Evolutionary conservation across 225 moss, liverwort and hornwort genomes (phyloP).

Genomic region (Pseudoscleropodium purum): DNA sequence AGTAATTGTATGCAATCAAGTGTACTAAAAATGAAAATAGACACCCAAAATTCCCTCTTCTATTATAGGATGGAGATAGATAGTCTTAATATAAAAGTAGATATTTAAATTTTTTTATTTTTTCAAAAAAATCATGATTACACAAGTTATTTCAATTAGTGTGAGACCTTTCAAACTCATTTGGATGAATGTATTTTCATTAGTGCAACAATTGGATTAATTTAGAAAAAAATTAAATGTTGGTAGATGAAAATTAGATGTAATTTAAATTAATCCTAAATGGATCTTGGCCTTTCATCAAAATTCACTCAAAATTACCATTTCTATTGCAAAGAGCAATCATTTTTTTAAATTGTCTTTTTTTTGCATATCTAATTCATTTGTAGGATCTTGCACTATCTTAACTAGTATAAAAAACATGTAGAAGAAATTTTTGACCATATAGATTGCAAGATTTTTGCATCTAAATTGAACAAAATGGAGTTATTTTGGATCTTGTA

Average conservation of each 20-base stretch:
- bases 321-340: background rate
- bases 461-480: background rate
- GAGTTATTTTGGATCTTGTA: fast-evolving
- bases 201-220: background rate
- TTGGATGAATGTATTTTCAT: background rate
- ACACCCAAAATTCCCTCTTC: fast-evolving
- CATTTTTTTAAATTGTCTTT: fast-evolving
- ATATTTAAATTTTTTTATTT: background rate
- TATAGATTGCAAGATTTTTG: background rate
- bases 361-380: background rate
- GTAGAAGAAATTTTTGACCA: background rate
- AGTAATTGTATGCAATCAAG: background rate
- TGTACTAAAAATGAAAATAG: background rate
- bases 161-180: background rate
- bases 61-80: background rate
- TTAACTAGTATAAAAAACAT: background rate
- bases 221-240: too few species aligned
- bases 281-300: background rate
- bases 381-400: background rate
- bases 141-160: background rate
- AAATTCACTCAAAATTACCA: background rate
- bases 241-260: background rate
- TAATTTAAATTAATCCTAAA: background rate
- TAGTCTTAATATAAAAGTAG: background rate
- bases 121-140: background rate